phyloP scores from a whole-genome alignment of 345 rosid species.

The Populus euphratica region DNA sequence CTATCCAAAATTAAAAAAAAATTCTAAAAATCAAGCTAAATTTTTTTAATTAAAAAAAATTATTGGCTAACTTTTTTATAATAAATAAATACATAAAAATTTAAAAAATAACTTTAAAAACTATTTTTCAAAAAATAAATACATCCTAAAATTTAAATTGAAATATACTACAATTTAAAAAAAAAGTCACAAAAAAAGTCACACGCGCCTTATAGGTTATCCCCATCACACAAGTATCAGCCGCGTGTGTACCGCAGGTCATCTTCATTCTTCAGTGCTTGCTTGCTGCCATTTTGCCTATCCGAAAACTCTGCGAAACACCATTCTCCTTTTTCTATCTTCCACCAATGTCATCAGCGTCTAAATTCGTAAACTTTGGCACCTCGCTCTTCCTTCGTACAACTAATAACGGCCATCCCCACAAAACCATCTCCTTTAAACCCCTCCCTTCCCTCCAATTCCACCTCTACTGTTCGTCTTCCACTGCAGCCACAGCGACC shows the following conservation, averaged over 20 bases:
- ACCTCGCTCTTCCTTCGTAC: conserved; percentile 37
- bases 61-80: too few relatives aligned
- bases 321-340: background rate
- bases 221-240: too few relatives aligned
- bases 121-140: too few relatives aligned
- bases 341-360: conserved; percentile 47
- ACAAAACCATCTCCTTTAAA: conserved; percentile 19
- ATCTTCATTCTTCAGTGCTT: background rate
- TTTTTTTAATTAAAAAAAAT: too few relatives aligned
- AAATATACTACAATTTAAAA: too few relatives aligned
- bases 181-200: too few relatives aligned
- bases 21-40: too few relatives aligned
- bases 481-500: conserved; percentile 5
- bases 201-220: too few relatives aligned
- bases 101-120: too few relatives aligned
- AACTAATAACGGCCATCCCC: background rate
- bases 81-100: too few relatives aligned
- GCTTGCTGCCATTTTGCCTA: background rate
- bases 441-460: conserved; percentile 13
- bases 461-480: conserved; percentile 17
- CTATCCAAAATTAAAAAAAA: too few relatives aligned
- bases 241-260: background rate
- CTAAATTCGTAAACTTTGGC: conserved; percentile 39
- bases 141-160: too few relatives aligned
- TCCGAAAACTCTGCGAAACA: background rate